Percentiles rank a stretch among this genome's conserved stretches.
These are phyloP conservation scores for Chaetomium cochliodes DNA, from an alignment of 495 filamentous ascomycete species.

Conservation along the genomic window DNA sequence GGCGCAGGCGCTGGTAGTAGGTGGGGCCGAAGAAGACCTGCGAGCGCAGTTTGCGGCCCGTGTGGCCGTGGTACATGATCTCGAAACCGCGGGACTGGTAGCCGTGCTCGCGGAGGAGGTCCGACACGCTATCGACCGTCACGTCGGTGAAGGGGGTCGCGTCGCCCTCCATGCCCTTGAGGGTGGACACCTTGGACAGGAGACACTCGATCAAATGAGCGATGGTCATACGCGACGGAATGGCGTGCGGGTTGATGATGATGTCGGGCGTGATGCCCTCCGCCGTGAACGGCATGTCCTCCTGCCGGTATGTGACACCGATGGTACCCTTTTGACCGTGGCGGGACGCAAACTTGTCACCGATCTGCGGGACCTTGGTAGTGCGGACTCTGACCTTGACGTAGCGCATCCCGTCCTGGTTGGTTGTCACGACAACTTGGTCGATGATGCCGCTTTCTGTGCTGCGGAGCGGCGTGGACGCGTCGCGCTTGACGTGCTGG, in stretches of 20 bases:
- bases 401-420: slow-evolving; percentile 83
- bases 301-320: slow-evolving; percentile 93
- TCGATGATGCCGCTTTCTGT: slow-evolving; percentile 97
- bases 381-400: slow-evolving; percentile 97
- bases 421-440: slow-evolving; percentile 87
- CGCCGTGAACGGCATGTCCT: slow-evolving; percentile 97
- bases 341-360: slow-evolving; percentile 98
- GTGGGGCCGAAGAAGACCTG: slow-evolving; percentile 98
- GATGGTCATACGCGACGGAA: slow-evolving; percentile 99
- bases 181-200: slow-evolving; percentile 87
- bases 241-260: slow-evolving; percentile 99
- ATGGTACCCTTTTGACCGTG: slow-evolving; percentile 99
- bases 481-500: slow-evolving; percentile 87
- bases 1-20: slow-evolving; percentile 96
- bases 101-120: slow-evolving; percentile 82
- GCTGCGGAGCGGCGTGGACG: slow-evolving; percentile 88
- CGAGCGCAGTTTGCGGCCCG: slow-evolving; percentile 83
- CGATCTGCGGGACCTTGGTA: slow-evolving; percentile 97
- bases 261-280: slow-evolving; percentile 91
- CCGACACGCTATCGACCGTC: slow-evolving; percentile 90
- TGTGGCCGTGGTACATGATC: slow-evolving; percentile 98
- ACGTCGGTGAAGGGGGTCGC: slow-evolving; percentile 98
- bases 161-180: slow-evolving; percentile 91
- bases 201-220: slow-evolving; percentile 99
- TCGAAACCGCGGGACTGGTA: slow-evolving; percentile 98